Percentiles rank a stretch among this genome's conserved stretches.
These are phyloP conservation scores for Platanthera zijinensis DNA, from an alignment of 106 monocot species.

Conservation along the genomic window DNA sequence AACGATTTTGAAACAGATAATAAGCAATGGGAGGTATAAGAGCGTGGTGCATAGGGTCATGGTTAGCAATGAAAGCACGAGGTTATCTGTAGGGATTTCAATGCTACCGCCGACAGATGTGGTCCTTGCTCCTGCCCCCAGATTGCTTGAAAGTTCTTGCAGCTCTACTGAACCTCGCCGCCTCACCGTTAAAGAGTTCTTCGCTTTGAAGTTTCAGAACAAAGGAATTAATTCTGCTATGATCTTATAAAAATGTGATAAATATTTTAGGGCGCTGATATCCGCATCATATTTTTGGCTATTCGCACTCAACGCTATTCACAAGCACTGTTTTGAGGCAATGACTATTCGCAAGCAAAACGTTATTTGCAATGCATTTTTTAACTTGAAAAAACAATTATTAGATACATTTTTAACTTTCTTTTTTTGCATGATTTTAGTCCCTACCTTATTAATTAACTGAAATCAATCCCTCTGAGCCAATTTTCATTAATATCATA, in stretches of 20 bases:
- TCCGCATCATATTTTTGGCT: no score
- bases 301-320: no score
- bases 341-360: no score
- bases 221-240: background rate
- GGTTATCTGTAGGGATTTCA: background rate
- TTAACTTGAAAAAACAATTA: no score
- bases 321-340: no score
- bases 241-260: background rate
- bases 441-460: no score
- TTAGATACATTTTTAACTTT: no score
- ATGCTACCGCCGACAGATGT: background rate
- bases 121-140: background rate
- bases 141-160: background rate
- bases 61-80: background rate
- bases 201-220: constrained; percentile 1
- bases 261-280: no score
- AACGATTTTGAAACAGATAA: background rate
- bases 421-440: no score
- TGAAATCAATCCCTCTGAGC: no score
- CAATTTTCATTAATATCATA: no score
- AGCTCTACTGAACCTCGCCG: background rate
- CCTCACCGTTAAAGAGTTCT: background rate
- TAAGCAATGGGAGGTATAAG: constrained; percentile 6
- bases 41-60: constrained; percentile 1
- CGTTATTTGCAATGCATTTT: no score